Evolutionary conservation across 1,139 yeast genomes (phyloP).

Genomic region (Pichia sp.): DNA sequence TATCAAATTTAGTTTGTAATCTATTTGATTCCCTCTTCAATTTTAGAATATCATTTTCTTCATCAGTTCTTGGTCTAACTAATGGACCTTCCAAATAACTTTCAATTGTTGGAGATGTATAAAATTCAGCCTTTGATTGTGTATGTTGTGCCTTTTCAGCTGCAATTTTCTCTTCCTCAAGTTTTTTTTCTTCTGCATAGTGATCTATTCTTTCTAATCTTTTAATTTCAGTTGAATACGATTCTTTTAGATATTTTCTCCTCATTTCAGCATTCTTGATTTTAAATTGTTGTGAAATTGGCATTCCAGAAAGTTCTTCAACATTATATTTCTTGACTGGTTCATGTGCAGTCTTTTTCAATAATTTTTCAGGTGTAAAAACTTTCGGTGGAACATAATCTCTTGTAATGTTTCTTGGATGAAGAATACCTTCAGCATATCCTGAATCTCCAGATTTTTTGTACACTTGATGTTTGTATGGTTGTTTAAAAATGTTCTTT

Average conservation of each 20-base stretch:
- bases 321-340: constrained; percentile 31
- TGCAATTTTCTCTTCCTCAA: constrained; percentile 31
- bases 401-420: constrained; percentile 63
- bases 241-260: constrained; percentile 60
- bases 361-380: constrained; percentile 34
- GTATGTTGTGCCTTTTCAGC: constrained; percentile 31
- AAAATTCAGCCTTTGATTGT: constrained; percentile 48
- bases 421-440: constrained; percentile 67
- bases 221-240: constrained; percentile 56
- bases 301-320: constrained; percentile 32
- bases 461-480: constrained; percentile 50
- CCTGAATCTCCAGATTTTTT: constrained; percentile 52
- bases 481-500: constrained; percentile 63
- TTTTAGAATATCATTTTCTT: constrained; percentile 46
- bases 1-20: constrained; percentile 36
- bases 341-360: constrained; percentile 30
- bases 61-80: constrained; percentile 64
- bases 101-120: constrained; percentile 79
- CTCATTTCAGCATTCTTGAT: constrained; percentile 60
- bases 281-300: constrained; percentile 48
- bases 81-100: constrained; percentile 60
- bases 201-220: constrained; percentile 40
- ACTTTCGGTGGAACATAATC: constrained; percentile 48
- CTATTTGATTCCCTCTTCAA: constrained; percentile 52
- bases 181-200: constrained; percentile 26